Base-by-base conservation (phyloP, 768 basidiomycete species). In the Atractiella rhizophila region DNA sequence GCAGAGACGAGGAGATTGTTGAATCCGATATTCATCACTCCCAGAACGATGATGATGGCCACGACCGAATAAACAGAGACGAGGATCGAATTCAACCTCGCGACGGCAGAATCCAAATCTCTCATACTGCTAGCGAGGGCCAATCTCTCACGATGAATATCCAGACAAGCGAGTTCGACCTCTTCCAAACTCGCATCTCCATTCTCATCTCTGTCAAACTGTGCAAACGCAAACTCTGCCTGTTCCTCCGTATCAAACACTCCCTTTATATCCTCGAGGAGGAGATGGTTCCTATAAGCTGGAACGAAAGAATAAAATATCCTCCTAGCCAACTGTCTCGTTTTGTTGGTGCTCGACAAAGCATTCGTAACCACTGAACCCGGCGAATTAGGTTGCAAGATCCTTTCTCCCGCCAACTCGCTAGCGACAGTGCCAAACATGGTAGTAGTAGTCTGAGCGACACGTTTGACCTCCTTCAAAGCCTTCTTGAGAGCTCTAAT, bases 311-410 rank as follows among this genome's bases (percentile, higher is more conserved):
- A 85, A 60, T 81, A 81, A 62, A 72, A 91, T 29, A 91, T 61
- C 28, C 82, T 66, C 37, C 77, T 69, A 32, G 83, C 81, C 40
- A 91, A 72, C 68, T 80, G 53, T 44, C 74, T 70, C 2, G 43
- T 37, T 43, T 80, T 83, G 61, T 78, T 81, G 1, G 74, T 68
- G 1, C 74, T 77, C 46, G 71, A 67, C 15, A 91, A 60, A 4
- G 79, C 77, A 5, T 71, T 73, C 50, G 74, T 70, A 32, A 86
- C 76, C 60, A 76, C 70, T 20, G 75, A 74, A 53, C 70, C 69
- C 0, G 79, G 76, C 1, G 77, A 79, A 44, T 85, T 83, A 30
- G 82, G 82, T 56, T 85, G 81, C 18, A 86, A 59, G n/a, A 85
- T 60, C 25, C 54, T 62, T 56, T 65, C 66, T 37, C 69, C 68